Conservation (phyloP, 495 filamentous ascomycete genomes). For the Penicillium mononematosum region DNA sequence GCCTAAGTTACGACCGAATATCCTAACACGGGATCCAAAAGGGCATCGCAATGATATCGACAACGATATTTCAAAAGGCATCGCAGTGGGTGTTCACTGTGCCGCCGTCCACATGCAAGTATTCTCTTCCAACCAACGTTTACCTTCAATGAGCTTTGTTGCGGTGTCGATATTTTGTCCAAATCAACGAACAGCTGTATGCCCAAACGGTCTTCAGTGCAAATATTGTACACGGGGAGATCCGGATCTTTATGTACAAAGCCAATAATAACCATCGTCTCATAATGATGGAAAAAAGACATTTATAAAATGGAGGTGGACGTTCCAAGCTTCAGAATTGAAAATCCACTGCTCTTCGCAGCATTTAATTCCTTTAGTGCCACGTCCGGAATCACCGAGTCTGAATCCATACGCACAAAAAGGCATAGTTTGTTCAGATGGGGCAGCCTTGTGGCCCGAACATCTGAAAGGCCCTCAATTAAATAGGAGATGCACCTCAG, state of each 20-base stretch:
- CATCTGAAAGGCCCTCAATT: background rate
- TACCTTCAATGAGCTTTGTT: no score
- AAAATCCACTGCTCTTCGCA: background rate
- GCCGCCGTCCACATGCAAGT: no score
- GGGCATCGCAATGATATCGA: no score
- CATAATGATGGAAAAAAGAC: background rate
- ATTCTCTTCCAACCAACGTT: no score
- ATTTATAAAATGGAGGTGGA: background rate
- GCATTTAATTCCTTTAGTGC: background rate
- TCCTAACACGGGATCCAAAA: no score
- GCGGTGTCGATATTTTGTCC: no score
- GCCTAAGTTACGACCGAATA: no score
- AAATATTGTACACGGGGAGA: no score
- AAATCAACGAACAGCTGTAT: no score
- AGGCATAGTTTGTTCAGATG: background rate
- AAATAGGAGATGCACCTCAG: background rate
- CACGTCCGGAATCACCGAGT: background rate
- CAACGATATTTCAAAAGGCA: no score
- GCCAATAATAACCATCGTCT: background rate
- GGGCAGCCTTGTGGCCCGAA: background rate
- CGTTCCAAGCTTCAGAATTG: background rate
- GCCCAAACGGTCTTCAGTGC: no score
- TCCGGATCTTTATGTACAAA: background rate
- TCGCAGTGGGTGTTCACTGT: no score
- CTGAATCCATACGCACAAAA: background rate